A percentile compares a stretch with the other conserved stretches of the same genome.
Evolutionary conservation across 2,329 filamentous ascomycete species (phyloP).

Genomic region (Arthrobotrys megalospora): DNA sequence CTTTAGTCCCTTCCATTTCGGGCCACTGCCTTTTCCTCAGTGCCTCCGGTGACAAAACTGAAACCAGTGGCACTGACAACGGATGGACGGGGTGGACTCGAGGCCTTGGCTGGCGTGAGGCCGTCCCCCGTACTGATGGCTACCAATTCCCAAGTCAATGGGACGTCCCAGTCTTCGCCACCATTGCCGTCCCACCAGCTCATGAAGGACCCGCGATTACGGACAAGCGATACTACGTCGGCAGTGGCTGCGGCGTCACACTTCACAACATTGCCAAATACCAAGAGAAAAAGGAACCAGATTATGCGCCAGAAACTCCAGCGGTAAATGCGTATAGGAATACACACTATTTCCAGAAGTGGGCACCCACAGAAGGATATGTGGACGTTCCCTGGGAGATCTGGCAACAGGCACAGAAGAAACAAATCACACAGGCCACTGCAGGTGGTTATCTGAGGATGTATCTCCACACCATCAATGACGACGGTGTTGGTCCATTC

Average conservation of each 20-base stretch:
- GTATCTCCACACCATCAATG: slow-evolving; percentile 21
- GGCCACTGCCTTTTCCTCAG: slow-evolving; percentile 1
- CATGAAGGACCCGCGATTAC: not conserved
- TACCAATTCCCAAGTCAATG: slow-evolving; percentile 16
- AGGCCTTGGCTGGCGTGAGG: slow-evolving; percentile 12
- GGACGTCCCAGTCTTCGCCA: slow-evolving; percentile 22
- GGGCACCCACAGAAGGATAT: not conserved
- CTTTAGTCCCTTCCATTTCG: slow-evolving; percentile 7
- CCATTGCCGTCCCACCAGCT: not conserved
- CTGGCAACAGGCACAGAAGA: slow-evolving; percentile 22
- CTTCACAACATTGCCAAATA: slow-evolving; percentile 12
- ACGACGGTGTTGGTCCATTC: slow-evolving; percentile 18
- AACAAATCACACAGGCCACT: slow-evolving; percentile 13
- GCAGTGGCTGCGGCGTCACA: slow-evolving; percentile 14
- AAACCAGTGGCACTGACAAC: not conserved
- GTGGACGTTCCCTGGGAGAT: slow-evolving; percentile 18
- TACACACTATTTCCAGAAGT: not conserved
- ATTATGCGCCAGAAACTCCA: not conserved
- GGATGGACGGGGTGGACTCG: slow-evolving; percentile 16
- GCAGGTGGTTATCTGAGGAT: slow-evolving; percentile 18
- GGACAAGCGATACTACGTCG: not conserved
- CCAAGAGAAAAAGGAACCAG: not conserved
- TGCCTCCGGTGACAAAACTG: not conserved
- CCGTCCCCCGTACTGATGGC: not conserved
- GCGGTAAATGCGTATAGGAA: not conserved